Evolutionary conservation across 225 moss, liverwort and hornwort species (phyloP).

Genomic region (Lunularia cruciata): DNA sequence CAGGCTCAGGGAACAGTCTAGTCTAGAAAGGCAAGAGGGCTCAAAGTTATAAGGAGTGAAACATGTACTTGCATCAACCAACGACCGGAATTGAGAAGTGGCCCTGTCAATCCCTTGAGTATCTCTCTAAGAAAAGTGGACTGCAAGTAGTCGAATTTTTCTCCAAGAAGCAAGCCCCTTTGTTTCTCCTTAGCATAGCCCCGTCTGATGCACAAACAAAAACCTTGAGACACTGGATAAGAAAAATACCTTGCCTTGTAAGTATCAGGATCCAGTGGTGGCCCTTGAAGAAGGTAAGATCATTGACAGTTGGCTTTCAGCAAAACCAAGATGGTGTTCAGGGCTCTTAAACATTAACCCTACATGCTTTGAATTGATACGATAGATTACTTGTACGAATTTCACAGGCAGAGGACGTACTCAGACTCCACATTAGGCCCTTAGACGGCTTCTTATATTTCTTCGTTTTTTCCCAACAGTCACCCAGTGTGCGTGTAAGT

Average conservation of each 20-base stretch:
- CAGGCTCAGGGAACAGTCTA: neutral
- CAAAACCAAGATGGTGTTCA: neutral
- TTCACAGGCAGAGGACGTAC: neutral
- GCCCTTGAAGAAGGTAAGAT: neutral
- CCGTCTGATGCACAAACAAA: slow-evolving; percentile 32
- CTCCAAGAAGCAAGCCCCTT: slow-evolving; percentile 80
- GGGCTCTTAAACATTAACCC: neutral
- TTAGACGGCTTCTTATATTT: too few relatives aligned
- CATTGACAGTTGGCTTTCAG: neutral
- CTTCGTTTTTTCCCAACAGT: too few relatives aligned
- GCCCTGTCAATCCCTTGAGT: slow-evolving; percentile 63
- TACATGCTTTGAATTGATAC: neutral
- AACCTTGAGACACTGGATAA: neutral
- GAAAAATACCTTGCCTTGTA: too few relatives aligned
- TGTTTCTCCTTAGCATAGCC: slow-evolving; percentile 78
- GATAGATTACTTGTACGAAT: neutral
- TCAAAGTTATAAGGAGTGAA: neutral
- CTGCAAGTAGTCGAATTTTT: slow-evolving; percentile 79
- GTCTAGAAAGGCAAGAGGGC: neutral
- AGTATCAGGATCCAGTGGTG: too few relatives aligned
- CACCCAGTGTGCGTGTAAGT: too few relatives aligned
- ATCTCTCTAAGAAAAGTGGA: slow-evolving; percentile 53
- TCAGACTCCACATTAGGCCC: neutral
- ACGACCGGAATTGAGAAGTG: slow-evolving; percentile 62
- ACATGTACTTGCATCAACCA: slow-evolving; percentile 57